Evolutionary conservation across 352 stramenopile genomes (phyloP), one percentile per base, ranked within the genome.

Genomic region (Phytophthora quininea): DNA sequence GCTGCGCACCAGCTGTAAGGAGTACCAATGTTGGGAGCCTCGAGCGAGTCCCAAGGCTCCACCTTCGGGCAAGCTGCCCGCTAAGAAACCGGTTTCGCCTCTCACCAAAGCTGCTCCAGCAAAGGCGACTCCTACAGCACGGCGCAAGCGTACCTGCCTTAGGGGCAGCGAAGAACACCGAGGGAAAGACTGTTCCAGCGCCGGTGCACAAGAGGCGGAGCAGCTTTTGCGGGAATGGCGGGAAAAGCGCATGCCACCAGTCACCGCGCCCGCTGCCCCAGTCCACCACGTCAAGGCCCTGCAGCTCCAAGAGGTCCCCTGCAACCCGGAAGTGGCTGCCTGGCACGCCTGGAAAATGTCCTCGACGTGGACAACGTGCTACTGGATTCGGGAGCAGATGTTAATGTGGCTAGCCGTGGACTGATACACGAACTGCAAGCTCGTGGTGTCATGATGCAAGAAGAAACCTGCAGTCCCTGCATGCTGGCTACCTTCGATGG

Each of bases 11-110:
- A 57, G 45, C 14, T 62, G 47, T 24, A 58, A 69, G 47, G 47
- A 63, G 9, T 58, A 59, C 7, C 15, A 63, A 14, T 12, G 54
- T 1, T 58, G 53, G 62, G 48, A 63, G 30, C 54, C 47, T 11
- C 2, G 31, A 2, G 6, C 47, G 8, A 33, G 4, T 29, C 12
- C 47, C 8, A 33, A 37, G 1, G 3, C 12, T 7, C 27, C 31
- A 24, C 46, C 31, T 4, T 7, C 31, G n/a, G 8, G n/a, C 4
- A 35, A 52, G 7, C n/a, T 6, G 11, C 7, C 46, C 19, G 15
- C 40, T 8, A 24, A 47, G 43, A 49, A 49, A 8, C 9, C 43
- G 3, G 19, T 29, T 9, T 47, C 40, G 4, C 12, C 40, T 24
- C 6, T 6, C 10, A 47, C 9, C 40, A 15, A 47, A 14, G 19